These are phyloP conservation scores for Angophora floribunda DNA, from an alignment of 345 rosid species.

Conservation along the genomic window DNA sequence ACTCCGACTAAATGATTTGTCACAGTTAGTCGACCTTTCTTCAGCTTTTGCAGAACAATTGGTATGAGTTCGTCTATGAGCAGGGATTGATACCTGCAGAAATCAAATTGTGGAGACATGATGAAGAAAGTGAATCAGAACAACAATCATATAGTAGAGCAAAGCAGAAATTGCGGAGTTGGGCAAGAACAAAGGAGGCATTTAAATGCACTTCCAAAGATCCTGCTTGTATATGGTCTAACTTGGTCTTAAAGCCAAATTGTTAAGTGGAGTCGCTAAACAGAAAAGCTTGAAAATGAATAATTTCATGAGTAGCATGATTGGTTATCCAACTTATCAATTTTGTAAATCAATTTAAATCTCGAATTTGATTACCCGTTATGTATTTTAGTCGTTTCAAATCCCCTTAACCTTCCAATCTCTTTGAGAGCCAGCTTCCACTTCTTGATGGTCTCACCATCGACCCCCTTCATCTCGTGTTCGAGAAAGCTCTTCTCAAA, in stretches of 20 bases:
- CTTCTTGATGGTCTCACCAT: neutral
- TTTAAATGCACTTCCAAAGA: neutral
- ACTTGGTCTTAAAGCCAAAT: neutral
- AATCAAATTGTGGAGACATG: neutral
- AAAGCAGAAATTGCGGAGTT: neutral
- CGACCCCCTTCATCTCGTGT: neutral
- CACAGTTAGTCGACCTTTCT: neutral
- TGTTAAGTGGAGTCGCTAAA: neutral
- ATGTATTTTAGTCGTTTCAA: neutral
- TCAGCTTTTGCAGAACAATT: neutral
- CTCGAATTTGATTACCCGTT: neutral
- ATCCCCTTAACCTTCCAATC: neutral
- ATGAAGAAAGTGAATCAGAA: neutral
- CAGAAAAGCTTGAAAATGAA: neutral
- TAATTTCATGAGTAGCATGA: rapidly evolving
- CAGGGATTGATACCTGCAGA: neutral
- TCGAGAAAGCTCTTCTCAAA: neutral
- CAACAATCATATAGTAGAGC: neutral
- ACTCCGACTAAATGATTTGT: neutral
- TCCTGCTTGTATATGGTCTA: neutral
- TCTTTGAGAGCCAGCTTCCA: neutral
- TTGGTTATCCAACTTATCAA: rapidly evolving
- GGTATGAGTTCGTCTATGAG: neutral
- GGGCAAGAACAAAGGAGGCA: neutral
- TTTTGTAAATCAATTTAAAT: too few species aligned